phyloP scores from a whole-genome alignment of 495 filamentous ascomycete genomes.

The Podospora australis region DNA sequence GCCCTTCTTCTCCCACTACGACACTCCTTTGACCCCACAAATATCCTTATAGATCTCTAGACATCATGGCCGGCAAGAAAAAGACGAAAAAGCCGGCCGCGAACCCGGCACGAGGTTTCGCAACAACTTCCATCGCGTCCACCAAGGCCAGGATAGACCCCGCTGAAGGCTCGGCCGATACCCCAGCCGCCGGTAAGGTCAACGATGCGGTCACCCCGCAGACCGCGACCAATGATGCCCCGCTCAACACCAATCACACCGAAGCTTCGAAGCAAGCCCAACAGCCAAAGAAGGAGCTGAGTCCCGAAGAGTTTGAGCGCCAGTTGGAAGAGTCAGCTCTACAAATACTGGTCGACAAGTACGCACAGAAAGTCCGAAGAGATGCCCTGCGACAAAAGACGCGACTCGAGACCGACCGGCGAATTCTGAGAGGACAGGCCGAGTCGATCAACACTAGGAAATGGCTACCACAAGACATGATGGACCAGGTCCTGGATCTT shows the following conservation, averaged over 20 bases:
- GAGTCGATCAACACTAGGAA: conserved; percentile 60
- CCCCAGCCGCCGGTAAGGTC: conserved; percentile 17
- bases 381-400: conserved; percentile 62
- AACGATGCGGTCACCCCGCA: conserved; percentile 27
- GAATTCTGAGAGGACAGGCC: conserved; percentile 68
- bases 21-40: neutral
- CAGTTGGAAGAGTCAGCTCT: conserved; percentile 77
- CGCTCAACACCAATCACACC: conserved; percentile 21
- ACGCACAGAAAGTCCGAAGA: conserved; percentile 60
- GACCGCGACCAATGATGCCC: conserved; percentile 18
- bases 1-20: conserved; percentile 3
- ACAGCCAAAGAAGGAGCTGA: conserved; percentile 51
- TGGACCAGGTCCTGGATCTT: conserved; percentile 63
- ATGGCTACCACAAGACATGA: conserved; percentile 75
- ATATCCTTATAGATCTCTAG: conserved; percentile 18
- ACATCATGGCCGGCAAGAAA: conserved; percentile 78
- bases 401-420: conserved; percentile 70
- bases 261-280: conserved; percentile 34
- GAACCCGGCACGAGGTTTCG: conserved; percentile 86
- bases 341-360: conserved; percentile 75
- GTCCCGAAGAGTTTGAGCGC: conserved; percentile 76
- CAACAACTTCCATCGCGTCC: conserved; percentile 79
- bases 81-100: conserved; percentile 79
- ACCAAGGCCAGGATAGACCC: conserved; percentile 53
- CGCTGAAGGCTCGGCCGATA: conserved; percentile 30